These are phyloP conservation scores for Rhodotorula sphaerocarpa DNA, from an alignment of 768 basidiomycete species.

Conservation along the genomic window DNA sequence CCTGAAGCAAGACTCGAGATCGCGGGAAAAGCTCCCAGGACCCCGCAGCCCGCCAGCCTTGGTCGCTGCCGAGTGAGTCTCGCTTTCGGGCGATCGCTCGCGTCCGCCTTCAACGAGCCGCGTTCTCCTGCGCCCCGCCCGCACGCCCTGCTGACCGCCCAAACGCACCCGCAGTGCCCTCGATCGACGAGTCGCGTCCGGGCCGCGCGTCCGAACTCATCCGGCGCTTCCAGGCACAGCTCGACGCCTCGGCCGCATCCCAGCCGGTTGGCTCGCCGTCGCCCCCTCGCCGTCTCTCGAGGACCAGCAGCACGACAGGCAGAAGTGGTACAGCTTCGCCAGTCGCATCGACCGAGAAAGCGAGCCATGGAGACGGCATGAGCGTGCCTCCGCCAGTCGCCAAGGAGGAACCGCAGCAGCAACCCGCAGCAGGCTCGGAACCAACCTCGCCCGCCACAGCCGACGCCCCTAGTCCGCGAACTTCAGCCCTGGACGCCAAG, in stretches of 20 bases:
- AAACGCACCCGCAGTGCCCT: not conserved
- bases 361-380: no score
- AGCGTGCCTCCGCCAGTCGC: not conserved
- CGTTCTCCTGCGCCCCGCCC: not conserved
- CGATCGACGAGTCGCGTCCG: constrained; percentile 10
- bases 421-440: not conserved
- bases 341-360: constrained; percentile 8
- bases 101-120: not conserved
- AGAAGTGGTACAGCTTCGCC: no score
- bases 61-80: no score
- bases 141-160: no score
- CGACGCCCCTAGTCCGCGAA: not conserved
- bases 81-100: no score
- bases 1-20: no score
- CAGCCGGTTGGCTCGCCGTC: constrained; percentile 10
- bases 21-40: no score
- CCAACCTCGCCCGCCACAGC: no score
- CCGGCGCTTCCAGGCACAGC: constrained; percentile 18
- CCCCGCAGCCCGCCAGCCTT: no score
- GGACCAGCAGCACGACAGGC: no score
- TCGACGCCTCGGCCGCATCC: constrained; percentile 2
- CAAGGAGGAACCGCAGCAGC: not conserved
- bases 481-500: no score
- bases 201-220: constrained; percentile 19
- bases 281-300: constrained; percentile 15